phyloP scores from a whole-genome alignment of 805 yeast species.

The Kodamaea kakaduensis region DNA sequence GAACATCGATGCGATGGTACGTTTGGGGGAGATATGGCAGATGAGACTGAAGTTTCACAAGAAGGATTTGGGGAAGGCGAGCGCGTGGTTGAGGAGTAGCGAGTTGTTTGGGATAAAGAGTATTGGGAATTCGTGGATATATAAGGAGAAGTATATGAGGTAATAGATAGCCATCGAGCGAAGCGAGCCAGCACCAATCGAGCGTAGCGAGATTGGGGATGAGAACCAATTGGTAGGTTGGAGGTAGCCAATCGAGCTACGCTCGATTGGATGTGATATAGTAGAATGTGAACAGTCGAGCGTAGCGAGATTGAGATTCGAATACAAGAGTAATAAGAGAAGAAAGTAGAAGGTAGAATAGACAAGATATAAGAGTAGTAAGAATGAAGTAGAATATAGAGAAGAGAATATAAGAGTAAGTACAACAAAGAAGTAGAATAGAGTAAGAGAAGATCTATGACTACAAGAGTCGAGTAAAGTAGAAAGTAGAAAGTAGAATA shows the following conservation, averaged over 20 bases:
- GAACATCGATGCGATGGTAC: constrained; percentile 61
- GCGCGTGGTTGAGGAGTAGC: constrained; percentile 66
- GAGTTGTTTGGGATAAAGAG: constrained; percentile 57
- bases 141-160: constrained; percentile 62
- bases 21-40: constrained; percentile 68
- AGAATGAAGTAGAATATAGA: background rate
- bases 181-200: background rate
- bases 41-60: constrained; percentile 50
- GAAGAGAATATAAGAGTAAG: no score
- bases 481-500: no score
- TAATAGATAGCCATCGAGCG: background rate
- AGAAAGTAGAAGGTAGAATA: no score
- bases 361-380: background rate
- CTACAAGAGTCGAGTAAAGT: no score
- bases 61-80: constrained; percentile 58
- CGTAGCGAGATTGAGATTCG: no score
- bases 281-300: no score
- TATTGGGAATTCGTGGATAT: constrained; percentile 72
- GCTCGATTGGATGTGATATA: no score
- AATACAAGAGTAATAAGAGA: no score
- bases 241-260: no score
- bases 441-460: no score
- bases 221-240: no score
- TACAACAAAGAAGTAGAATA: no score
- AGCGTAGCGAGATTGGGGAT: background rate